phyloP scores from a whole-genome alignment of 2,329 filamentous ascomycete genomes.

The Simplicillium aogashimaense region DNA sequence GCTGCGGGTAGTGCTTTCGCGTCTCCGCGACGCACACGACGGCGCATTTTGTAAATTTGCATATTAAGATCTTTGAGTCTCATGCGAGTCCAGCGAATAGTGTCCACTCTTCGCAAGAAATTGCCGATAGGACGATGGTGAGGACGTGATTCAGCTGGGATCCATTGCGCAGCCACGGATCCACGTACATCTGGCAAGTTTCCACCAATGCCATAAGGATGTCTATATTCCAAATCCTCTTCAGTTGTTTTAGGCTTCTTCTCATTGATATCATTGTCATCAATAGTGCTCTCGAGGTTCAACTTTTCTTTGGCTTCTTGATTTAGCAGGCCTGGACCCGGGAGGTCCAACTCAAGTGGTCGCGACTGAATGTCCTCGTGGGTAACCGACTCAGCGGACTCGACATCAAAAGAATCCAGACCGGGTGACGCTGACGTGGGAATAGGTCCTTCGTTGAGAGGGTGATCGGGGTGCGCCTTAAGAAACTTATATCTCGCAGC shows the following conservation, averaged over 20 bases:
- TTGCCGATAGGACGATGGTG: conserved; percentile 58
- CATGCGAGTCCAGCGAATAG: conserved; percentile 77
- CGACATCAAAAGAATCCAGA: not conserved
- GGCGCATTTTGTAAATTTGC: conserved; percentile 53
- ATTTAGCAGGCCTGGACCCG: conserved; percentile 3
- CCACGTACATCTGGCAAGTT: conserved; percentile 29
- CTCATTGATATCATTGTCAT: conserved; percentile 9
- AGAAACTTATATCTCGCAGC: conserved; percentile 51
- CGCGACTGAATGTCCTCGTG: not conserved
- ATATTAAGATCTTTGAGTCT: conserved; percentile 27
- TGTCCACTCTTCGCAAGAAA: conserved; percentile 84
- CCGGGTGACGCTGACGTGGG: conserved; percentile 1
- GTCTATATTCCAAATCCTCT: conserved; percentile 22
- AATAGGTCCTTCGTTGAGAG: conserved; percentile 1
- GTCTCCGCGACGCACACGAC: conserved; percentile 62
- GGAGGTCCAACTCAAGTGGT: conserved; percentile 3
- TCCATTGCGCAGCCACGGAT: conserved; percentile 61
- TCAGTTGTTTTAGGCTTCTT: conserved; percentile 1
- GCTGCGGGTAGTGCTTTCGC: conserved; percentile 62
- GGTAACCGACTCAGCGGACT: not conserved
- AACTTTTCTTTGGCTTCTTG: conserved; percentile 2
- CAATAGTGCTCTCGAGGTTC: conserved; percentile 6
- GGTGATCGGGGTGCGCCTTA: conserved; percentile 3
- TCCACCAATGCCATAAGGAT: conserved; percentile 24
- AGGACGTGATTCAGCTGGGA: conserved; percentile 64